phyloP scores from a whole-genome alignment of 2,329 filamentous ascomycete species.

The Cordyceps javanica region DNA sequence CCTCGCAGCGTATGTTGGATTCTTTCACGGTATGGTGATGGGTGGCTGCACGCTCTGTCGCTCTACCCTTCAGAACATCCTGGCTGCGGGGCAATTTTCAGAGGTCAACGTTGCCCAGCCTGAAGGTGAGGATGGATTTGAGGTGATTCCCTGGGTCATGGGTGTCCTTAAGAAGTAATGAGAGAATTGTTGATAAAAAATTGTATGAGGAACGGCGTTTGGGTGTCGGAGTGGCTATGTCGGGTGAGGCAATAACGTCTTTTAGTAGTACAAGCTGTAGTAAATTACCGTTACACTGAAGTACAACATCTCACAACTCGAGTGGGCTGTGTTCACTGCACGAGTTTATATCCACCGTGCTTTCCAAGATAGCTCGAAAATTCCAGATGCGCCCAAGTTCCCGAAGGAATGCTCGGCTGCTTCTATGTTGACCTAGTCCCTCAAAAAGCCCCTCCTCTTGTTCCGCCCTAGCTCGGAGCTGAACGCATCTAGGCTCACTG shows the following conservation, averaged over 20 bases:
- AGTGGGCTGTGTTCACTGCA: not conserved
- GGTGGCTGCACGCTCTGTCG: conserved; percentile 47
- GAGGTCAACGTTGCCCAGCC: conserved; percentile 41
- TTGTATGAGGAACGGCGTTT: not conserved
- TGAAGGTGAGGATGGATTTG: conserved; percentile 34
- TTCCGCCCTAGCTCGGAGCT: conserved; percentile 63
- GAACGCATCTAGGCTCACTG: conserved; percentile 69
- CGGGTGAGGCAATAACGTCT: not conserved
- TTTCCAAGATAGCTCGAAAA: not conserved
- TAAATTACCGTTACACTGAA: not conserved
- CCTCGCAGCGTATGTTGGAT: conserved; percentile 39
- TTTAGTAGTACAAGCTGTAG: not conserved
- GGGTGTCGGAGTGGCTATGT: not conserved
- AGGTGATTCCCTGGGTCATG: conserved; percentile 41
- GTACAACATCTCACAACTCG: not conserved
- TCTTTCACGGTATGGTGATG: conserved; percentile 46
- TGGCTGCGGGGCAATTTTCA: conserved; percentile 44
- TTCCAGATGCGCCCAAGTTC: not conserved
- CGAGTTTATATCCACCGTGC: not conserved
- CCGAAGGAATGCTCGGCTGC: not conserved
- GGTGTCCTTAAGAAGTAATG: conserved; percentile 46
- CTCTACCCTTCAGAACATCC: conserved; percentile 40
- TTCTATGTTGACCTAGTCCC: conserved; percentile 10
- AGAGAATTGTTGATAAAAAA: not conserved
- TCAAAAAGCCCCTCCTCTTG: conserved; percentile 56